A percentile compares a stretch with the other conserved stretches of the same genome.
Evolutionary conservation across 768 basidiomycete genomes (phyloP).

Genomic region (Leccinum olivaceopallidum): DNA sequence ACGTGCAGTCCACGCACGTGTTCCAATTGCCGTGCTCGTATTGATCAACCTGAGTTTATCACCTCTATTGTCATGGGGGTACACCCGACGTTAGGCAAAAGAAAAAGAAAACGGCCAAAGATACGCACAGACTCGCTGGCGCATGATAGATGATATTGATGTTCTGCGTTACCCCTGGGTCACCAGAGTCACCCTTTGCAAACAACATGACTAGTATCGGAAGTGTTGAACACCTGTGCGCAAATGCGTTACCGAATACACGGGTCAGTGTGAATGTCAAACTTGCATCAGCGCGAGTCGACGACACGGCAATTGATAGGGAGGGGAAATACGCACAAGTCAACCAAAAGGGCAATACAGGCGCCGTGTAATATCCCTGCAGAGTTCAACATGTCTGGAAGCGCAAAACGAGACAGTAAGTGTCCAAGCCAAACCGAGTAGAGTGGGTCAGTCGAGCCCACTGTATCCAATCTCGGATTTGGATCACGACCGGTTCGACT

Average conservation of each 20-base stretch:
- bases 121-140: constrained; percentile 38
- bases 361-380: constrained; percentile 41
- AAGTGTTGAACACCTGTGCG: constrained; percentile 41
- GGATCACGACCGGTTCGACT: too few relatives aligned
- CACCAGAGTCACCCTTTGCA: constrained; percentile 29
- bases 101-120: neutral
- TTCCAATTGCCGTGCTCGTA: constrained; percentile 36
- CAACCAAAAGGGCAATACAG: constrained; percentile 45
- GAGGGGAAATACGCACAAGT: constrained; percentile 37
- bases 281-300: too few relatives aligned
- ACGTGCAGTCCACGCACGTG: constrained; percentile 33
- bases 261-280: too few relatives aligned
- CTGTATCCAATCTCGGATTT: too few relatives aligned
- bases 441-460: too few relatives aligned
- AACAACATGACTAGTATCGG: constrained; percentile 39
- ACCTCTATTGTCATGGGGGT: constrained; percentile 33
- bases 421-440: too few relatives aligned
- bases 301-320: too few relatives aligned
- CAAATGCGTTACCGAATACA: too few relatives aligned
- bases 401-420: too few relatives aligned
- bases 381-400: constrained; percentile 45
- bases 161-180: constrained; percentile 42
- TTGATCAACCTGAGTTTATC: constrained; percentile 44
- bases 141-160: constrained; percentile 48
- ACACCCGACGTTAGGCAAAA: neutral